Conservation (phyloP, 2,329 filamentous ascomycete genomes). For the Orbilia oligospora region DNA sequence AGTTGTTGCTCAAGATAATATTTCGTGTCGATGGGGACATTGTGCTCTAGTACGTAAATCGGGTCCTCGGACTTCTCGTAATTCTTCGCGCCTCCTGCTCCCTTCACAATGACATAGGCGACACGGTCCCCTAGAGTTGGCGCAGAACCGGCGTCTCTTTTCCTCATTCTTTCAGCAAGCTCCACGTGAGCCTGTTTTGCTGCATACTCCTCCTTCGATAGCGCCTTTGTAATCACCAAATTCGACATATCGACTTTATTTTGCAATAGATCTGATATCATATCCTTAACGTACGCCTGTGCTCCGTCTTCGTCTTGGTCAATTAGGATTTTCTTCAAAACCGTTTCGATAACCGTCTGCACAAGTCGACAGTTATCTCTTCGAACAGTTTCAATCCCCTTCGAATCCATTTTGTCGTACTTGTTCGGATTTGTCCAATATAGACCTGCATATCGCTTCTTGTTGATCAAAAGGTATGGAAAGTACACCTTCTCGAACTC, state of each 20-base stretch:
- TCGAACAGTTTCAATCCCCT: constrained; percentile 97
- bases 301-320: constrained; percentile 91
- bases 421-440: constrained; percentile 97
- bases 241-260: constrained; percentile 99
- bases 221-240: constrained; percentile 96
- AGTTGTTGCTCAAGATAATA: constrained; percentile 99
- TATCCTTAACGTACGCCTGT: constrained; percentile 97
- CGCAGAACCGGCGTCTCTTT: constrained; percentile 91
- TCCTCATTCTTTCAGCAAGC: constrained; percentile 94
- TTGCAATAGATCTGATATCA: constrained; percentile 92
- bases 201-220: constrained; percentile 90
- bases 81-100: constrained; percentile 88
- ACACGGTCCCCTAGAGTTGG: constrained; percentile 94
- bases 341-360: constrained; percentile 97
- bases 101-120: constrained; percentile 97
- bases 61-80: constrained; percentile 98
- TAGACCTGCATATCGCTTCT: constrained; percentile 97
- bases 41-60: constrained; percentile 96
- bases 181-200: constrained; percentile 97
- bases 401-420: constrained; percentile 99
- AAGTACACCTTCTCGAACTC: constrained; percentile 99
- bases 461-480: constrained; percentile 98
- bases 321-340: constrained; percentile 93
- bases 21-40: constrained; percentile 96
- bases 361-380: constrained; percentile 96